phyloP scores from a whole-genome alignment of 495 filamentous ascomycete genomes.

The Penicillium malachiteum region DNA sequence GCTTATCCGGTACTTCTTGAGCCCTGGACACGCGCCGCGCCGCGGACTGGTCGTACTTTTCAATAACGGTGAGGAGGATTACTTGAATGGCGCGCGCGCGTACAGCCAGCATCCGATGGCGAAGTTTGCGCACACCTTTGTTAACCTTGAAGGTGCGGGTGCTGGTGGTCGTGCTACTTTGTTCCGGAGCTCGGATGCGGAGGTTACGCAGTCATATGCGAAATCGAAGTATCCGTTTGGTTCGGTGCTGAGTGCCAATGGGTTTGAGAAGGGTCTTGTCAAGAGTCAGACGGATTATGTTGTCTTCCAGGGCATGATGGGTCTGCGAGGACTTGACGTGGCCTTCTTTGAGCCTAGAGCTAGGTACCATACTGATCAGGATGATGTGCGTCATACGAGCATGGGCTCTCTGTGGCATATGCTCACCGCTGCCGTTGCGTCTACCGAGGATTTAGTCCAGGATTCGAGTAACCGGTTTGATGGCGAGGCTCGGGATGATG shows the following conservation, averaged over 20 bases:
- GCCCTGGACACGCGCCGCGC: constrained; percentile 69
- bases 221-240: constrained; percentile 75
- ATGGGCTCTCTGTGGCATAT: constrained; percentile 87
- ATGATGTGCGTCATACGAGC: constrained; percentile 77
- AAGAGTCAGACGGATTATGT: constrained; percentile 87
- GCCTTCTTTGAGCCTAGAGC: constrained; percentile 86
- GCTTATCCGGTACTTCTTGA: constrained; percentile 84
- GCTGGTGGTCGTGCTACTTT: constrained; percentile 86
- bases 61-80: constrained; percentile 97
- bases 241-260: constrained; percentile 75
- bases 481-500: constrained; percentile 52
- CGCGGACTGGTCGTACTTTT: constrained; percentile 80
- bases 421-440: constrained; percentile 76
- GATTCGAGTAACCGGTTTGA: constrained; percentile 71
- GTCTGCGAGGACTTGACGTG: constrained; percentile 85
- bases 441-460: constrained; percentile 65
- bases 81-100: constrained; percentile 83
- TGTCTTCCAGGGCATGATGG: constrained; percentile 75
- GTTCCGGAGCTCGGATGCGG: constrained; percentile 82
- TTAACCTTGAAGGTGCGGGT: constrained; percentile 94
- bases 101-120: constrained; percentile 80
- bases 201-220: constrained; percentile 79
- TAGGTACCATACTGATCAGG: constrained; percentile 88
- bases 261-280: constrained; percentile 74
- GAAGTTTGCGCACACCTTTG: constrained; percentile 74